Conservation (phyloP, 2,329 filamentous ascomycete species). For the Cercospora citrullina region DNA sequence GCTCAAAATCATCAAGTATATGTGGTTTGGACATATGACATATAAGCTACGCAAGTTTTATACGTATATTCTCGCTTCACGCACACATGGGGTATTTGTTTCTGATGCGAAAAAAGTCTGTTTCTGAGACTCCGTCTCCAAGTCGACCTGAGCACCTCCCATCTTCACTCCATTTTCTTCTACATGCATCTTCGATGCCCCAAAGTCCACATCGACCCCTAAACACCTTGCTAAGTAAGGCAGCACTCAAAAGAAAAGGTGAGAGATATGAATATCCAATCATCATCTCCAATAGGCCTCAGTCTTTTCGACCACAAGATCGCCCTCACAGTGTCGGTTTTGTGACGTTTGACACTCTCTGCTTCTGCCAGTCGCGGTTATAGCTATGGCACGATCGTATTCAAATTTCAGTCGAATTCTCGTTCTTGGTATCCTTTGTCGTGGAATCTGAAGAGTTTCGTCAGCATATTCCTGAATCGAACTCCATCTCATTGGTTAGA, state of each 20-base stretch:
- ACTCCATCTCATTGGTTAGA: neutral
- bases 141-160: neutral
- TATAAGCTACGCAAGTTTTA: neutral
- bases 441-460: constrained; percentile 10
- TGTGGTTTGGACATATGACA: neutral
- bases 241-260: constrained; percentile 4
- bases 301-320: neutral
- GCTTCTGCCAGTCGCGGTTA: neutral
- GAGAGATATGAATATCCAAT: neutral
- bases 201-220: neutral
- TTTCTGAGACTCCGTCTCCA: neutral
- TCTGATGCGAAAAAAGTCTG: neutral
- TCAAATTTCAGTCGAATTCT: neutral
- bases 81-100: neutral
- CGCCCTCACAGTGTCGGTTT: neutral
- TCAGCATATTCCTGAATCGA: neutral
- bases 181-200: neutral
- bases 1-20: neutral
- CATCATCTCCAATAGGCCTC: neutral
- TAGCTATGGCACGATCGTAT: neutral
- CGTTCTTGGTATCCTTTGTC: constrained; percentile 23
- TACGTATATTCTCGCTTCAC: neutral
- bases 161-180: neutral
- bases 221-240: constrained; percentile 2
- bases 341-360: neutral